Evolutionary conservation across 2,329 filamentous ascomycete species (phyloP), one percentile per base, ranked within the genome.

Genomic region (Talaromyces sp.): DNA sequence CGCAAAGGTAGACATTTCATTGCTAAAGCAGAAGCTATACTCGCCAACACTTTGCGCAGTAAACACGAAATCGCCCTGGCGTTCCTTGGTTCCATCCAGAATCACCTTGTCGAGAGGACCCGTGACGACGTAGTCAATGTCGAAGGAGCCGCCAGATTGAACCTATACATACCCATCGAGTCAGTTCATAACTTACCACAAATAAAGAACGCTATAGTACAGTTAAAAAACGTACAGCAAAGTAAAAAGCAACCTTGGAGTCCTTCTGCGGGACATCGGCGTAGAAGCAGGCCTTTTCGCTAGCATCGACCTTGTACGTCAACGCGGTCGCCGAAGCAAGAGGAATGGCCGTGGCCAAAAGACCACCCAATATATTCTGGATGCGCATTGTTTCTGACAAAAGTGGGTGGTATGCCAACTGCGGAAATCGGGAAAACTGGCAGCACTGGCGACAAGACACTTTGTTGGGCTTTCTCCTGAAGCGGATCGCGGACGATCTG

Each of bases 21-120:
- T 99, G 79, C 93, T 90, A 82, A 99, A 99, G 84, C 95, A 99
- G 81, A 99, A 98, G 58, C 87, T 86, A 80, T 98, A 97, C 71
- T 98, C 93, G 66, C 95, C 95, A 7, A 84, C 72, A 57, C 91
- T 86, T 70, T 91, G 91, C 52, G 93, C 95, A 0, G 93, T 96
- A 77, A 99, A 99, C 64, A 99, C 95, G 72, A 96, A 98, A 78
- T 99, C 95, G 58, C 93, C 95, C 79, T 98, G 93, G 66, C 93
- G 86, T 80, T 91, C 95, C 80, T 96, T 98, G 68, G 88, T 82
- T 63, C 93, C 95, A 63, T 93, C 87, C 70, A 98, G 79, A 63
- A 99, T 88, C 63, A 91, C 77, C 77, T 89, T 93, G 71, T 89
- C 87, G 66, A 84, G 85, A 29, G 96, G 95, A 21, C 91, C 92